phyloP scores from a whole-genome alignment of 2,329 filamentous ascomycete species.

The Hymenoscyphus linearis region DNA sequence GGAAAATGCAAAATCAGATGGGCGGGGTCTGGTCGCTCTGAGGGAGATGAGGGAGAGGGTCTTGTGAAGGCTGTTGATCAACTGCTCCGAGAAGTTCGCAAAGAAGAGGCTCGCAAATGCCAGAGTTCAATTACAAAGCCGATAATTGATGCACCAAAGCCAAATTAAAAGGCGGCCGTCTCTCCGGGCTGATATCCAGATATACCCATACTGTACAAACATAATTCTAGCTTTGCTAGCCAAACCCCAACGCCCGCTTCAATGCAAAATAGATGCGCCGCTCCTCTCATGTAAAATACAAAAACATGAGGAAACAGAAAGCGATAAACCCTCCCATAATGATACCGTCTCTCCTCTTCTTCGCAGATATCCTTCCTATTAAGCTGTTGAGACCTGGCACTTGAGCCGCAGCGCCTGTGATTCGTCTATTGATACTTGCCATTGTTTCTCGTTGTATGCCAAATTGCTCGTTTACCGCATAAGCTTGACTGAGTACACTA shows the following conservation, averaged over 20 bases:
- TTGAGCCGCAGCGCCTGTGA: slow-evolving; percentile 82
- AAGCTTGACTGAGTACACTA: slow-evolving; percentile 87
- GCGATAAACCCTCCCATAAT: slow-evolving; percentile 90
- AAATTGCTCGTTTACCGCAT: slow-evolving; percentile 93
- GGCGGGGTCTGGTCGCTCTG: slow-evolving; percentile 74
- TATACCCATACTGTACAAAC: slow-evolving; percentile 29
- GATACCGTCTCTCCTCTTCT: slow-evolving; percentile 90
- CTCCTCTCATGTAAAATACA: slow-evolving; percentile 62
- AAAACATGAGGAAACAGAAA: slow-evolving; percentile 81
- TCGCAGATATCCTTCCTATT: slow-evolving; percentile 87
- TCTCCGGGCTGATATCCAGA: slow-evolving; percentile 19
- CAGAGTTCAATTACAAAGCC: slow-evolving; percentile 11
- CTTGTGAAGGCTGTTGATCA: slow-evolving; percentile 60
- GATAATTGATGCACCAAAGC: slow-evolving; percentile 7
- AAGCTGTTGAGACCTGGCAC: slow-evolving; percentile 89
- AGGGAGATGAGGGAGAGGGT: slow-evolving; percentile 60
- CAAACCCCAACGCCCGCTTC: slow-evolving; percentile 26
- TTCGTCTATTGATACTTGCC: slow-evolving; percentile 81
- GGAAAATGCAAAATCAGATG: slow-evolving; percentile 83
- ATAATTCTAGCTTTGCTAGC: slow-evolving; percentile 22
- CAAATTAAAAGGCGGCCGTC: slow-evolving; percentile 12
- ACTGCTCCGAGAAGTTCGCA: slow-evolving; percentile 51
- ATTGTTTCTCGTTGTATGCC: slow-evolving; percentile 80
- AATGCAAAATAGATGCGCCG: slow-evolving; percentile 16
- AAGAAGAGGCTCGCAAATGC: slow-evolving; percentile 41